Evolutionary conservation across 768 basidiomycete species (phyloP), one percentile per base, ranked within the genome.

Genomic region (Suillus americanus): DNA sequence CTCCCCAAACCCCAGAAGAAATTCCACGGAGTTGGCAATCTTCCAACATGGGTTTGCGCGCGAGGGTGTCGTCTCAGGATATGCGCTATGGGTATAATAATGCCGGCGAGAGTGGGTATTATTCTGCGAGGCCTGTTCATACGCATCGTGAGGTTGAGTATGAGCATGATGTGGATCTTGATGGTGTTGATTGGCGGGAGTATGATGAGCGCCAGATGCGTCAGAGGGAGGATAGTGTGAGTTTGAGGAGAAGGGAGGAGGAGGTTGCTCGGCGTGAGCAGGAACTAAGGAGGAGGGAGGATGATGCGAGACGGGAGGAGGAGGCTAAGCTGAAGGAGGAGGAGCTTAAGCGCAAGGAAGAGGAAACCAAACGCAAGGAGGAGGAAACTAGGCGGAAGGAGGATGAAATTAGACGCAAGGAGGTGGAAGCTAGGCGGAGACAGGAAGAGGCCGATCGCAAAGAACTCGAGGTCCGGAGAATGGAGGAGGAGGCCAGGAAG

Each of bases 221-320:
- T 43, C 74, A 75, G 12, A 74, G 75, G 55, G 77, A 75, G 33
- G 73, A 70, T 62, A 69, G 72, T 70, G 63, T 71, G 60, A 73
- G 9, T 28, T 33, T 53, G 30, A 53, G 67, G 59, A 73, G 64
- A 67, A 74, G 71, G 59, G 75, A 79, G 59, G 75, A 77, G 41
- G 78, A 79, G 14, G 79, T 74, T 18, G 71, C 50, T 38, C 69
- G 67, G 57, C 75, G 73, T 5, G 78, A 79, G 62, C 76, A 75
- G 40, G 75, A 77, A 5, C 63, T 77, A 40, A 73, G 69, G 65
- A 74, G 64, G 68, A 78, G 70, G 55, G 80, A 75, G 33, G 79
- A 79, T 20, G 81, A 82, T 33, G 70, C 74, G 2, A 69, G 63
- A 61, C 70, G 71, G 30, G 73, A 73, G 25, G 73, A 73, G 45